Evolutionary conservation across 257 asterid species (phyloP), one percentile per base, ranked within the genome.

Genomic region (Verbena officinalis): DNA sequence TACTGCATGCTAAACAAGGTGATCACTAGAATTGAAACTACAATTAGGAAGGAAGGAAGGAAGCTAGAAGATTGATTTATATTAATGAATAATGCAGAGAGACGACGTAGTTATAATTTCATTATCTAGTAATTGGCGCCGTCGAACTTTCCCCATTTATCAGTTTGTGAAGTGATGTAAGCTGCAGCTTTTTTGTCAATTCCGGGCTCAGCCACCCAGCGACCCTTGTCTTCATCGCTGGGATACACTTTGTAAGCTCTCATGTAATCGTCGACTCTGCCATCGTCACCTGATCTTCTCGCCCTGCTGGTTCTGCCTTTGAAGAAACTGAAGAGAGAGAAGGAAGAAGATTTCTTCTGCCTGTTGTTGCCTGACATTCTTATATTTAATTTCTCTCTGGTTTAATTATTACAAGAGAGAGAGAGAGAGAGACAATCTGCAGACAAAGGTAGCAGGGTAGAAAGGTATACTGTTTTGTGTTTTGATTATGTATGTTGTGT

Each of bases 201-300:
- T 1, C 87, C 82, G 1, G 97, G 97, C 61, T 90, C 92, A 0
- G 96, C 96, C 23, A 90, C 95, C 90, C 94, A 90, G 2, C 83
- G 69, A 2, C 88, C 96, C 69, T 90, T 69, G 39, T 90, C 97
- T 55, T 90, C 89, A 38, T 90, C 97, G 63, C 97, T 85, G 0
- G 89, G 96, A 69, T 89, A 90, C 14, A 83, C 84, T 60, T 85
- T 90, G 69, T 81, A 90, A 0, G 95, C 95, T 58, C 82, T 90
- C 75, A 90, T n/a, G n/a, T n/a, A n/a, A n/a, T n/a, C 65, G 8
- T 90, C 95, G 1, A 78, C 83, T 5, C 72, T 68, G 1, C 6
- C 13, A 3, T 71, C 74, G 0, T 73, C 81, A 34, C 49, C n/a
- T n/a, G n/a, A n/a, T n/a, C n/a, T 57, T 44, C 61, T 62, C 4